These are phyloP conservation scores for Suillus sp. DNA, from an alignment of 768 basidiomycete genomes.

Conservation along the genomic window DNA sequence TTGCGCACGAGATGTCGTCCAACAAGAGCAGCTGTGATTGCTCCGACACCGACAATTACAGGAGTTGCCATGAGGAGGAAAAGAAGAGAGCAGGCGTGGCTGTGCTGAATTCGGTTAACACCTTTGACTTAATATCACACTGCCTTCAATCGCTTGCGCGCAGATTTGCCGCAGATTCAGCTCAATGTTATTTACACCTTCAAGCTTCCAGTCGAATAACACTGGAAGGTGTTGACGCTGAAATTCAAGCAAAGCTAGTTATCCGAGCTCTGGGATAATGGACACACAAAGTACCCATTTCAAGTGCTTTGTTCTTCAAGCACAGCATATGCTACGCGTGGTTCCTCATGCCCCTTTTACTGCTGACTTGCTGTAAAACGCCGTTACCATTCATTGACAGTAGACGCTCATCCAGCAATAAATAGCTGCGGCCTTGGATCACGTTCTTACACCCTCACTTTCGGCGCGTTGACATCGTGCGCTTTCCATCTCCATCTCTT, in stretches of 20 bases:
- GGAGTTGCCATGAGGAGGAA: conserved; percentile 68
- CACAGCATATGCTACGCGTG: background rate
- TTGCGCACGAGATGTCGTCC: conserved; percentile 71
- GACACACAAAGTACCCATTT: too few species aligned
- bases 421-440: conserved; percentile 1
- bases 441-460: background rate
- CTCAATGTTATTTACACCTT: background rate
- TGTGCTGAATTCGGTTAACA: conserved; percentile 1
- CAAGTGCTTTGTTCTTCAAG: too few species aligned
- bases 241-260: too few species aligned
- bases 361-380: background rate
- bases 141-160: background rate
- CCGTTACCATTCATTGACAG: background rate
- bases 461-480: too few species aligned
- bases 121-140: background rate
- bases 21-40: conserved; percentile 73
- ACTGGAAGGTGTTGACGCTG: too few species aligned
- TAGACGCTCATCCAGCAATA: conserved; percentile 8
- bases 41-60: conserved; percentile 73
- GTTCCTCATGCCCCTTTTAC: background rate
- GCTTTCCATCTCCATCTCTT: background rate
- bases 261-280: too few species aligned
- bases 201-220: too few species aligned
- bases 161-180: background rate
- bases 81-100: conserved; percentile 5